Base-by-base conservation (phyloP, 148 eudicot genomes). In the Talinum fruticosum region DNA sequence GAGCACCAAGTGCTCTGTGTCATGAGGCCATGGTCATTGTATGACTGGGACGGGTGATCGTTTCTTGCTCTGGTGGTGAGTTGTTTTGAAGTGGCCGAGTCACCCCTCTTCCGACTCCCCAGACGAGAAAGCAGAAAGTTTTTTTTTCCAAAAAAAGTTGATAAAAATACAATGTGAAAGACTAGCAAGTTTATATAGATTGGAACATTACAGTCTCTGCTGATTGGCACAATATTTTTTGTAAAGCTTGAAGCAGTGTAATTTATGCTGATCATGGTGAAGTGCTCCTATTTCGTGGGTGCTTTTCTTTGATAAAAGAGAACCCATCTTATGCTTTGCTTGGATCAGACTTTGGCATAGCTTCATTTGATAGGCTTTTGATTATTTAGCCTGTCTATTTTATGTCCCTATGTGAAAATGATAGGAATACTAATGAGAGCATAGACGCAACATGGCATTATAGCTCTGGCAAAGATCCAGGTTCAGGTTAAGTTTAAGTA, bases 181-280 rank as follows among this genome's bases (percentile, higher is more conserved):
- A 81, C 66, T 62, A 29, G 78, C 57, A 13, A 32, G 45, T 38
- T 30, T 16, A 57, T 35, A 73, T 18, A 78, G 44, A 79, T 64
- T 79, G 76, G 69, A 41, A 65, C n/a, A n/a, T n/a, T 72, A 51
- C 66, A 72, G 53, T 66, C 2, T 53, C 69, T 82, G 81, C 81
- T 78, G 72, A 69, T 74, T 35, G 66, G 73, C 64, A 69, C 54
- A 54, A 6, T 35, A 10, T 76, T 72, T n/a, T 82, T 59, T 77
- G 80, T 51, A 82, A 78, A 82, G 81, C 78, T 68, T 69, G 71
- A 70, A 78, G 71, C 78, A 73, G 75, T 78, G 77, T 41, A 73
- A 72, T 68, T 71, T 78, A 80, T 53, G 41, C 37, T 24, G 73
- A 24, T 45, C 38, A 30, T 67, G 62, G 26, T 57, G 26, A 69